phyloP scores from a whole-genome alignment of 345 rosid genomes.

The Gossypioides kirkii region DNA sequence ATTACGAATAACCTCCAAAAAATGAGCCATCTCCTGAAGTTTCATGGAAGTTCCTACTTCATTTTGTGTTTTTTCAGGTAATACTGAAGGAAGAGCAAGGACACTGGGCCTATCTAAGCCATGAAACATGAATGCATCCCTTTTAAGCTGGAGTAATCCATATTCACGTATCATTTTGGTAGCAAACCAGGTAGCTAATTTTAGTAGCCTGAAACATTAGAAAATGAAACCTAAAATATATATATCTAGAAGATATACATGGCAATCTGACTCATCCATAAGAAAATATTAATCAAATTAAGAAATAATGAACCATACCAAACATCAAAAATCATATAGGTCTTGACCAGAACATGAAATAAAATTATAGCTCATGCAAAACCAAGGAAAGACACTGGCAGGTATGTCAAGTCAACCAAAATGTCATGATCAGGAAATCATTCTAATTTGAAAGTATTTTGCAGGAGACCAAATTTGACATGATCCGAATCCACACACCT shows the following conservation, averaged over 20 bases:
- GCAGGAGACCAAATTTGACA: constrained; percentile 2
- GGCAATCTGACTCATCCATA: background rate
- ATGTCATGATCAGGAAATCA: background rate
- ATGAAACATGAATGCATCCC: constrained; percentile 34
- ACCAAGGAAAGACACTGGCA: background rate
- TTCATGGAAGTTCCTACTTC: constrained; percentile 40
- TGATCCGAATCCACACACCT: background rate
- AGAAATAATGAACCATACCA: background rate
- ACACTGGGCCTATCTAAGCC: constrained; percentile 29
- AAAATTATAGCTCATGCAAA: background rate
- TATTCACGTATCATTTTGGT: constrained; percentile 75
- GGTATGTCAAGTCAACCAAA: constrained; percentile 3
- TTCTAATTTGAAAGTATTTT: constrained; percentile 6
- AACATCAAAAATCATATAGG: background rate
- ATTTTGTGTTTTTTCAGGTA: constrained; percentile 32
- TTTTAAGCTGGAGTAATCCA: constrained; percentile 60
- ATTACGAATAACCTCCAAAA: constrained; percentile 76
- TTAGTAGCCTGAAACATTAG: constrained; percentile 63
- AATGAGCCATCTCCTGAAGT: constrained; percentile 74
- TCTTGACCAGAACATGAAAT: background rate
- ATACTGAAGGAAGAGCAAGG: constrained; percentile 52
- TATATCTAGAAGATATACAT: background rate
- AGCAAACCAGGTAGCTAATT: constrained; percentile 66
- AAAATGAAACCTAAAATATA: constrained; percentile 19
- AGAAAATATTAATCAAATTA: constrained; percentile 5